These are phyloP conservation scores for Arachnopeziza araneosa DNA, from an alignment of 2,329 filamentous ascomycete species.

Conservation along the genomic window DNA sequence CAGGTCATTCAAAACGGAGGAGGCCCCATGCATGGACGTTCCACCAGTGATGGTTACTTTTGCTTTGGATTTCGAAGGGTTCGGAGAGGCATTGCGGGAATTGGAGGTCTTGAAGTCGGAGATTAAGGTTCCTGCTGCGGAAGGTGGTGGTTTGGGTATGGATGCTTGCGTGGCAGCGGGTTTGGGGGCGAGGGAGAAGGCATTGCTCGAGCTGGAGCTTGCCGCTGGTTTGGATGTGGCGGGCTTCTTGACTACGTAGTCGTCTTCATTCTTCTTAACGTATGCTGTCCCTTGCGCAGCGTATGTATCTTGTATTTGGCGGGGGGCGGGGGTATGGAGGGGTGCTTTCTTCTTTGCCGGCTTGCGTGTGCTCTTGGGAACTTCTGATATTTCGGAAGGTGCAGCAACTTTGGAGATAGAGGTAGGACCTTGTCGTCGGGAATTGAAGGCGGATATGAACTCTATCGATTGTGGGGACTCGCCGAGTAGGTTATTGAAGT, in stretches of 20 bases:
- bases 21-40: constrained; percentile 75
- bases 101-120: constrained; percentile 64
- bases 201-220: constrained; percentile 28
- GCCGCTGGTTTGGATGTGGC: constrained; percentile 32
- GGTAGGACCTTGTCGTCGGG: constrained; percentile 46
- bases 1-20: constrained; percentile 63
- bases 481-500: constrained; percentile 83
- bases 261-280: constrained; percentile 64
- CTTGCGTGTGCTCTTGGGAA: constrained; percentile 44
- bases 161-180: constrained; percentile 44
- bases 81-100: constrained; percentile 43
- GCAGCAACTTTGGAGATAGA: constrained; percentile 8
- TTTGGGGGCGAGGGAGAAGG: constrained; percentile 40
- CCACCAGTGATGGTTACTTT: constrained; percentile 73
- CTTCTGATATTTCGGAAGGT: constrained; percentile 24
- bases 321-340: constrained; percentile 60
- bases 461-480: constrained; percentile 71
- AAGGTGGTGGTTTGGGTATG: constrained; percentile 38
- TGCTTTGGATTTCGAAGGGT: constrained; percentile 40
- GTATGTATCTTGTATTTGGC: constrained; percentile 58
- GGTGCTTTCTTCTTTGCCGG: constrained; percentile 54
- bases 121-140: constrained; percentile 72
- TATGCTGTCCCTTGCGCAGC: constrained; percentile 59
- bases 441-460: constrained; percentile 72
- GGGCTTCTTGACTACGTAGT: constrained; percentile 58